Conservation (phyloP, 2,329 filamentous ascomycete genomes). For the Aspergillus costaricaensis region DNA sequence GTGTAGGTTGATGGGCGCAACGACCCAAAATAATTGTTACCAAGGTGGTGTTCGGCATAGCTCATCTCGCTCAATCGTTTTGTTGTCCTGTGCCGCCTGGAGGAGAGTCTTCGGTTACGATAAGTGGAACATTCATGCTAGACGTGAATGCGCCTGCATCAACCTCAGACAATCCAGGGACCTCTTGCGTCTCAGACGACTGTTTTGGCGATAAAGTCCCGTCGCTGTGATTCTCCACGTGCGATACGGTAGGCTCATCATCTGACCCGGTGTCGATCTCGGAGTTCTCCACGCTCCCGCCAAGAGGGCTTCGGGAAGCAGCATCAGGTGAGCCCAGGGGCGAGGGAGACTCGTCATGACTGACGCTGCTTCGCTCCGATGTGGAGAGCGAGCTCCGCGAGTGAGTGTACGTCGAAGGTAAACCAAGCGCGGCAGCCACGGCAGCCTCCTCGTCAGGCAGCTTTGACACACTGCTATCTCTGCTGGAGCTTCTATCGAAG, state of each 20-base stretch:
- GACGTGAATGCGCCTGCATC: slow-evolving; percentile 3
- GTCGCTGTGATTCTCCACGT: background rate
- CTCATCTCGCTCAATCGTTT: background rate
- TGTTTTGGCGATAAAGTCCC: background rate
- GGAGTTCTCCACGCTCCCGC: slow-evolving; percentile 27
- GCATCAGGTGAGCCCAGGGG: slow-evolving; percentile 27
- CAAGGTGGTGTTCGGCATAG: background rate
- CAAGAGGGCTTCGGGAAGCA: slow-evolving; percentile 27
- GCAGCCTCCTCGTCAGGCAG: slow-evolving; percentile 52
- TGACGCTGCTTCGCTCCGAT: slow-evolving; percentile 37
- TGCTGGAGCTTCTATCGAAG: slow-evolving; percentile 53
- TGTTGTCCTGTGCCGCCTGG: background rate
- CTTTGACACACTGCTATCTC: slow-evolving; percentile 47
- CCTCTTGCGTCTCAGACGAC: slow-evolving; percentile 1
- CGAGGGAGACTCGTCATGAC: slow-evolving; percentile 30
- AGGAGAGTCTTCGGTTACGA: slow-evolving; percentile 20
- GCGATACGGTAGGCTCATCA: slow-evolving; percentile 7
- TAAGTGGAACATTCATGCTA: slow-evolving; percentile 20
- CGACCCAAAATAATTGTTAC: background rate
- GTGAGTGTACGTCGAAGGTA: slow-evolving; percentile 35
- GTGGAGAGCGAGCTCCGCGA: slow-evolving; percentile 39
- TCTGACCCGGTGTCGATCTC: slow-evolving; percentile 27
- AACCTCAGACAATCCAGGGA: background rate
- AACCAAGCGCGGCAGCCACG: slow-evolving; percentile 52
- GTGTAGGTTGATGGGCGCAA: background rate